These are phyloP conservation scores for Tinospora cordifolia DNA, from an alignment of 164 flowering plant species.

Conservation along the genomic window DNA sequence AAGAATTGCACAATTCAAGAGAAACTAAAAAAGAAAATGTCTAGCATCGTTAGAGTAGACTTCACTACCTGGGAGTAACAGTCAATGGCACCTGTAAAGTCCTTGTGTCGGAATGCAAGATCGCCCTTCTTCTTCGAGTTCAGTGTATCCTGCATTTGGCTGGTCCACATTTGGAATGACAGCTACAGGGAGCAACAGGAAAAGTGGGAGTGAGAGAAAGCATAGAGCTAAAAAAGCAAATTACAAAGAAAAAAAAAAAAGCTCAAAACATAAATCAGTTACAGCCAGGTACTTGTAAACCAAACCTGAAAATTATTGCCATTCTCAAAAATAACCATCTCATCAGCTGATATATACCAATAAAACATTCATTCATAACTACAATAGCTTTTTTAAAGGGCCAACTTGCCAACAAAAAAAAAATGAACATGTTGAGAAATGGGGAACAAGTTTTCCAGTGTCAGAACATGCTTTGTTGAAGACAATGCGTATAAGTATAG, in stretches of 20 bases:
- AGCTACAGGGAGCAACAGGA: slow-evolving; percentile 36
- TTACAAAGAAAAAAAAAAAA: background rate
- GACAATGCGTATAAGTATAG: too few species aligned
- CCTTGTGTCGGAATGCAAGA: slow-evolving; percentile 56
- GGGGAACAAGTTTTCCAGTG: too few species aligned
- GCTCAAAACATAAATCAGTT: too few species aligned
- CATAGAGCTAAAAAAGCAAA: background rate
- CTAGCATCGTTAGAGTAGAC: background rate
- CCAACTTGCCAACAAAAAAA: too few species aligned
- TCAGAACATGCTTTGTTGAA: too few species aligned
- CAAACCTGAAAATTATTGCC: too few species aligned
- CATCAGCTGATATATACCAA: too few species aligned
- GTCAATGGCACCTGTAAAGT: slow-evolving; percentile 50
- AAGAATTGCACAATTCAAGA: background rate
- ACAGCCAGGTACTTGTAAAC: too few species aligned
- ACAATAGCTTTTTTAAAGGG: too few species aligned
- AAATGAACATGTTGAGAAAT: too few species aligned
- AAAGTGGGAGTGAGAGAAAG: background rate
- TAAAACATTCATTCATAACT: too few species aligned
- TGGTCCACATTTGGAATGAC: slow-evolving; percentile 78
- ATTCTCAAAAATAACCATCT: too few species aligned
- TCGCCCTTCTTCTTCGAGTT: slow-evolving; percentile 73
- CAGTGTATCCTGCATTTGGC: slow-evolving; percentile 69
- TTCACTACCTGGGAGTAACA: slow-evolving; percentile 49
- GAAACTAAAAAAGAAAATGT: background rate